A percentile compares a stretch with the other conserved stretches of the same genome.
These are phyloP conservation scores for Rhodotorula babjevae DNA, from an alignment of 768 basidiomycete genomes.

Conservation along the genomic window DNA sequence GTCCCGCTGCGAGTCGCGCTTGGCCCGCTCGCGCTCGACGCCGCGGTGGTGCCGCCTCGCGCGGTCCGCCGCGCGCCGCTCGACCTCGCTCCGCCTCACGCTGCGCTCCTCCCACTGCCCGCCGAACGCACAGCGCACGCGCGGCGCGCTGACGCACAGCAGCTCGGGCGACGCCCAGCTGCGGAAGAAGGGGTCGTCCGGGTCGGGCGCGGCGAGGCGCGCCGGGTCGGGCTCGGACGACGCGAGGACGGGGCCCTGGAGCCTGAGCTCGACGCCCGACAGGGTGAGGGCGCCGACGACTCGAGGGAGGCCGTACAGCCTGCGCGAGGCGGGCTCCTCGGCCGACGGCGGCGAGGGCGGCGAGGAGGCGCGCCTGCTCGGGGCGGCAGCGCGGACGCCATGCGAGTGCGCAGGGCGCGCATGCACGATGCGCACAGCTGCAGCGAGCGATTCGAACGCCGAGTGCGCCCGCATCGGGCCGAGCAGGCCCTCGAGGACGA, in stretches of 20 bases:
- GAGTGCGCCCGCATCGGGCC: constrained; percentile 26
- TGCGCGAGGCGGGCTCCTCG: too few species aligned
- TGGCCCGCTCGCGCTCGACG: neutral
- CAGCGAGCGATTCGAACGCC: constrained; percentile 30
- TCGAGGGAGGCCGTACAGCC: constrained; percentile 16
- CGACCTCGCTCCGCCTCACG: constrained; percentile 17
- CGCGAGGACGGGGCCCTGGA: constrained; percentile 2
- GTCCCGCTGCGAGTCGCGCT: neutral
- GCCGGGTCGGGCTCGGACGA: neutral
- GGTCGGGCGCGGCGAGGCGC: neutral
- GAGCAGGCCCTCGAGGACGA: constrained; percentile 18
- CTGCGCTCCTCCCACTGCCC: constrained; percentile 25
- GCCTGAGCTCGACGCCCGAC: constrained; percentile 24
- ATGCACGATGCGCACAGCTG: constrained; percentile 24
- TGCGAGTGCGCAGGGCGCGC: neutral
- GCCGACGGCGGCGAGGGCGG: too few species aligned
- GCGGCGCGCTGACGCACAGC: constrained; percentile 24
- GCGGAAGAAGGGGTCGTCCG: constrained; percentile 29
- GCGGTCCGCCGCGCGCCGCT: constrained; percentile 13
- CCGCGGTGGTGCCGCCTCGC: neutral
- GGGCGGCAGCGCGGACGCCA: neutral
- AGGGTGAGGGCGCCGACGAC: constrained; percentile 4
- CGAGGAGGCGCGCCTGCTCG: neutral
- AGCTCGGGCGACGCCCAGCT: constrained; percentile 29
- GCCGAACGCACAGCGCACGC: constrained; percentile 8